These are phyloP conservation scores for Pharnaceum exiguum DNA, from an alignment of 148 eudicot genomes.

Conservation along the genomic window DNA sequence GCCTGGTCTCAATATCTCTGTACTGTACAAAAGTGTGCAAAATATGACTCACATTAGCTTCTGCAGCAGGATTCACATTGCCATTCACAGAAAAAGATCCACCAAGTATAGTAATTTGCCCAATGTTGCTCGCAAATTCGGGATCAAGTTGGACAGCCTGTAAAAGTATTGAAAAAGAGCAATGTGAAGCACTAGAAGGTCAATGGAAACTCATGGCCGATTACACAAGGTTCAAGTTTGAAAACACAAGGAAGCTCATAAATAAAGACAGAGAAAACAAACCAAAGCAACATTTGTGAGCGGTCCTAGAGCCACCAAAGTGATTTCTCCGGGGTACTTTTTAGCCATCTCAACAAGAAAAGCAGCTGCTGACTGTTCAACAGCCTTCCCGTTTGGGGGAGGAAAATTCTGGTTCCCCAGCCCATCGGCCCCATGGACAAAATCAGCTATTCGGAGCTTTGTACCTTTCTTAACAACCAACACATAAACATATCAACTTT, in stretches of 20 bases:
- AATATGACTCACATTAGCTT: constrained; percentile 78
- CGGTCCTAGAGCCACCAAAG: constrained; percentile 93
- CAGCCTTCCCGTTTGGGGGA: constrained; percentile 70
- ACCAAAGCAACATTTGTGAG: constrained; percentile 93
- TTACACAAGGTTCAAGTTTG: background rate
- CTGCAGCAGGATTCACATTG: constrained; percentile 94
- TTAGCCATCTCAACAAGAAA: constrained; percentile 68
- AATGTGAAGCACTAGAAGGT: no score
- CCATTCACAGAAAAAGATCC: constrained; percentile 96
- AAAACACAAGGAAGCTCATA: background rate
- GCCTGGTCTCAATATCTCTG: no score
- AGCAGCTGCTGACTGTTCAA: constrained; percentile 68
- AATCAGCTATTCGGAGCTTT: constrained; percentile 89
- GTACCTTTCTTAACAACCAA: constrained; percentile 62
- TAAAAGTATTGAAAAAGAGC: constrained; percentile 5
- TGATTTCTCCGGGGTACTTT: constrained; percentile 74
- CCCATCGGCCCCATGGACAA: constrained; percentile 94
- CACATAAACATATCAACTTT: constrained; percentile 8
- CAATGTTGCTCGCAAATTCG: constrained; percentile 55
- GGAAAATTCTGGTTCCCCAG: constrained; percentile 96
- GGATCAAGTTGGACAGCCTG: constrained; percentile 84
- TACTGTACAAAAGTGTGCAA: no score
- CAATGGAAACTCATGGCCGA: no score
- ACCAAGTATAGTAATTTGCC: constrained; percentile 78
- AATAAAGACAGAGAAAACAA: constrained; percentile 17